Conservation (phyloP, 768 basidiomycete species). For the Auriscalpium orientale region DNA sequence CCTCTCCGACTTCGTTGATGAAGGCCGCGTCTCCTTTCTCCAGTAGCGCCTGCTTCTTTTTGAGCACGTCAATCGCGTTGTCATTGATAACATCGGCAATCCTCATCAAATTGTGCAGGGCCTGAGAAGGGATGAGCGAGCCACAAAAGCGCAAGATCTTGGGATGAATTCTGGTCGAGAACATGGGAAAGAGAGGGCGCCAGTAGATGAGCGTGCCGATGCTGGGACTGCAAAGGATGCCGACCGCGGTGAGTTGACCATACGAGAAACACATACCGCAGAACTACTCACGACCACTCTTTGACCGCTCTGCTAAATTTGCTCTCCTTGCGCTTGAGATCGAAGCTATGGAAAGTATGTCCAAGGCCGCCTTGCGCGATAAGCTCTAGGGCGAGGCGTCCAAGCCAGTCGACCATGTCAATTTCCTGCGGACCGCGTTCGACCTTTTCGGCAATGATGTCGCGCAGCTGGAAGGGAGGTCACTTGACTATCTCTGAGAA, state of each 20-base stretch:
- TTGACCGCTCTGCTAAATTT: neutral
- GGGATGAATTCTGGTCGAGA: neutral
- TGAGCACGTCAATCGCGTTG: neutral
- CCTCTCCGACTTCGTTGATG: constrained; percentile 17
- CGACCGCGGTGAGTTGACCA: neutral
- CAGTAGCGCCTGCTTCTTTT: neutral
- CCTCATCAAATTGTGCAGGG: neutral
- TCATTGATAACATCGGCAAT: neutral
- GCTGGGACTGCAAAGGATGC: neutral
- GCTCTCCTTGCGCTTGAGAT: neutral
- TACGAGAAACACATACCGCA: neutral
- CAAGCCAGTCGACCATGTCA: neutral
- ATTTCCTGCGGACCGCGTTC: neutral
- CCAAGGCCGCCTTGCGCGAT: neutral
- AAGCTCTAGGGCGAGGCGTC: neutral
- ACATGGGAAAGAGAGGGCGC: neutral
- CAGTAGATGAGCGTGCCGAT: neutral
- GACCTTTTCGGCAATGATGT: neutral
- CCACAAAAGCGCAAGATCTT: neutral
- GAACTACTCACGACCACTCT: neutral
- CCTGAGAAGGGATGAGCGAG: neutral
- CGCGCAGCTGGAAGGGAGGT: too few species aligned
- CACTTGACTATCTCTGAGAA: too few species aligned
- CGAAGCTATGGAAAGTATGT: neutral
- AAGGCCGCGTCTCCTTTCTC: constrained; percentile 14